Evolutionary conservation across 768 basidiomycete species (phyloP), one percentile per base, ranked within the genome.

Genomic region (Suillus bovinus): DNA sequence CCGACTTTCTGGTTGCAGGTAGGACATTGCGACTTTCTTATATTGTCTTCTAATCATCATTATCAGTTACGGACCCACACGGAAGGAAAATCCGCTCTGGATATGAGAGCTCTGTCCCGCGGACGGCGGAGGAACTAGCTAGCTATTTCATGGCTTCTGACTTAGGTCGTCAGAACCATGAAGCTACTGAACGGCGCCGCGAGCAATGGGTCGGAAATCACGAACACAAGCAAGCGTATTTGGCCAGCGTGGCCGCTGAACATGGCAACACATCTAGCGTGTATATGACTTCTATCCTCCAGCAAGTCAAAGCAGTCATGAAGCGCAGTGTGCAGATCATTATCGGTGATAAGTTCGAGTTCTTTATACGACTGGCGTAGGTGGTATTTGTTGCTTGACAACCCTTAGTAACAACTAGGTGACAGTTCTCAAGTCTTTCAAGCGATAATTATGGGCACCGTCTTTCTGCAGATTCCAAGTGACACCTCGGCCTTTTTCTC

Each of bases 51-150:
- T 52, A 13, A 33, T 33, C 31, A 33, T 52, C 20, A 13, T 52
- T 6, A 33, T 52, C 3, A 52, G 85, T 87, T 2, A 89, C 88
- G 3, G 86, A 90, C 64, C 84, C 87, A 1, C 78, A 80, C 31
- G 87, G 82, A 0, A 87, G 91, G 34, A 84, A 77, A 14, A 68
- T 79, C 5, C 82, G 83, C 33, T 63, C 75, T 0, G 64, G 64
- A 3, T 24, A 60, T 47, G 7, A 6, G 20, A 55, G 56, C 74
- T 13, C 20, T 52, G 78, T 31, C 68, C 80, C 65, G 1, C 78
- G 81, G 16, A 85, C 84, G 0, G 75, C 88, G 0, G 77, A 72
- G 9, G 89, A 89, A 66, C 86, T 91, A 49, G 88, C 82, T 2
- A 68, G 73, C 2, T 73, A 79, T 62, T 86, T 81, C 69, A 71